A percentile compares a stretch with the other conserved stretches of the same genome.
Evolutionary conservation across 208 protist species (phyloP).

Genomic region (Trypanosomatidae sp.): DNA sequence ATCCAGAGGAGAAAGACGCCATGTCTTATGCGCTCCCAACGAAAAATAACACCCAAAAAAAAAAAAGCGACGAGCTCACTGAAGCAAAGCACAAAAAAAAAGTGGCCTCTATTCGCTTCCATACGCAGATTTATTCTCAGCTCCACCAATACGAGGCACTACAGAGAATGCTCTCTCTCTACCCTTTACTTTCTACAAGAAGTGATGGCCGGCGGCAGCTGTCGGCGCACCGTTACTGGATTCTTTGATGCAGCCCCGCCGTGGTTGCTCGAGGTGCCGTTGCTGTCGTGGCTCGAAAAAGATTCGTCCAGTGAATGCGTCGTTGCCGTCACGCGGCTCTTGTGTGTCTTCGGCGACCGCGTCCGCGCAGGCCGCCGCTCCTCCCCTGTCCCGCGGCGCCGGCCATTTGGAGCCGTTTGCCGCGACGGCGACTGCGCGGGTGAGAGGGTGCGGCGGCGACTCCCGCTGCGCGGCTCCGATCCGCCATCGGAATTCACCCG

Average conservation of each 20-base stretch:
- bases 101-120: too few species aligned
- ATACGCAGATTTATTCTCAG: too few species aligned
- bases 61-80: too few species aligned
- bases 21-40: too few species aligned
- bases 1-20: too few species aligned
- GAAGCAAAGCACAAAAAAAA: too few species aligned
- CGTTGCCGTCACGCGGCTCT: conserved; percentile 6
- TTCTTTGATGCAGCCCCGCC: conserved; percentile 22
- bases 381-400: neutral
- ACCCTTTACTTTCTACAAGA: conserved; percentile 37
- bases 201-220: conserved; percentile 47
- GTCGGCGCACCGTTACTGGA: conserved; percentile 33
- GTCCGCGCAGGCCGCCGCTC: conserved; percentile 9
- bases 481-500: neutral
- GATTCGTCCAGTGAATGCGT: conserved; percentile 17
- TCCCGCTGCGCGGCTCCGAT: conserved; percentile 12
- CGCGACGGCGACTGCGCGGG: conserved; percentile 9
- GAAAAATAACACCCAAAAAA: too few species aligned
- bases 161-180: neutral
- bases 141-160: neutral
- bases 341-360: conserved; percentile 22
- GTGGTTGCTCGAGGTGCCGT: neutral
- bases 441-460: conserved; percentile 22
- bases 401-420: conserved; percentile 9
- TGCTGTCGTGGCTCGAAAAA: conserved; percentile 21